Percentiles rank a stretch among this genome's conserved stretches.
phyloP scores from a whole-genome alignment of 805 yeast species.

The Torulaspora maleeae region DNA sequence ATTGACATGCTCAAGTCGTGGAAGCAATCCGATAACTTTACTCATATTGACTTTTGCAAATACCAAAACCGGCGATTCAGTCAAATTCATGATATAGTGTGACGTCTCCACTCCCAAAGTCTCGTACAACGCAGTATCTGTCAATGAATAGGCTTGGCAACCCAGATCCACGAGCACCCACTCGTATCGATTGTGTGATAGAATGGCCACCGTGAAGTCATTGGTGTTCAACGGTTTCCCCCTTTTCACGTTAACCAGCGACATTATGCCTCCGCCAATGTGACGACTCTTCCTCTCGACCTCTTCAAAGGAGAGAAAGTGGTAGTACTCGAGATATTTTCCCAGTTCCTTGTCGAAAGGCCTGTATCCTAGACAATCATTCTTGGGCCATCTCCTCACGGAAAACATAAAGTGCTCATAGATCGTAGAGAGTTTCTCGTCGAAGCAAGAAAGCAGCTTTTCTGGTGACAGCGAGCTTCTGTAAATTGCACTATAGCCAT shows the following conservation, averaged over 20 bases:
- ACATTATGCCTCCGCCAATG: conserved; percentile 53
- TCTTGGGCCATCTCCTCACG: conserved; percentile 35
- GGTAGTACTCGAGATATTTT: conserved; percentile 40
- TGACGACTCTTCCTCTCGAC: conserved; percentile 42
- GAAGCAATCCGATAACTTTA: conserved; percentile 44
- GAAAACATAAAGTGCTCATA: conserved; percentile 44
- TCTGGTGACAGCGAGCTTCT: conserved; percentile 41
- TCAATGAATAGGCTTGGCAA: conserved; percentile 51
- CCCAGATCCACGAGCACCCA: conserved; percentile 72
- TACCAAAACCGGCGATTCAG: conserved; percentile 59
- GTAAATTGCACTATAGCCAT: conserved; percentile 50
- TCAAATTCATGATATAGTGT: conserved; percentile 54
- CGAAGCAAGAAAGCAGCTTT: conserved; percentile 37
- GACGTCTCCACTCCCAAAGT: conserved; percentile 58
- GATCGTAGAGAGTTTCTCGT: conserved; percentile 43
- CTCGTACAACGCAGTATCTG: conserved; percentile 54
- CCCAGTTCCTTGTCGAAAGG: conserved; percentile 32
- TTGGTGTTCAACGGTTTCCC: conserved; percentile 28
- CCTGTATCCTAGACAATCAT: conserved; percentile 47
- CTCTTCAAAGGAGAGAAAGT: conserved; percentile 41
- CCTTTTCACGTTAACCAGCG: conserved; percentile 40
- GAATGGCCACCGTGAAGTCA: conserved; percentile 50
- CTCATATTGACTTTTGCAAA: conserved; percentile 49
- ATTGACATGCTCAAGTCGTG: conserved; percentile 41
- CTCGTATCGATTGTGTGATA: conserved; percentile 56